Conservation (phyloP, 306 rosid species). For the Fragaria vesca region DNA sequence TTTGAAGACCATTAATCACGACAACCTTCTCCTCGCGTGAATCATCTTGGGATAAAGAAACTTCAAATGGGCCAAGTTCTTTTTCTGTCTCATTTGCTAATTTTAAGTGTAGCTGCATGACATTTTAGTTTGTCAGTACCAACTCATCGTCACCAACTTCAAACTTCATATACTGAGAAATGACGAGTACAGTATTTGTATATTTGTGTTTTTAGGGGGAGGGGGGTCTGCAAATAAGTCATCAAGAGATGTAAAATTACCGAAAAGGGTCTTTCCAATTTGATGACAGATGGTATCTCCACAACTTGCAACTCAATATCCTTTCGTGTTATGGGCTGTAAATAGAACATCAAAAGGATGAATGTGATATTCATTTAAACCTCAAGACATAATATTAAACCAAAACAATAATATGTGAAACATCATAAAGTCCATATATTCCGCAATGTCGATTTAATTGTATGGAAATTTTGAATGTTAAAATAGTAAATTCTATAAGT, state of each 20-base stretch:
- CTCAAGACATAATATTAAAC: background rate
- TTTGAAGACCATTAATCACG: conserved; percentile 55
- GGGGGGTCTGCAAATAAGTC: background rate
- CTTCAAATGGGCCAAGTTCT: conserved; percentile 87
- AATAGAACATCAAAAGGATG: conserved; percentile 29
- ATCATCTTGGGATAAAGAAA: conserved; percentile 56
- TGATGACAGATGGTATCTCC: conserved; percentile 67
- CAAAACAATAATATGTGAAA: background rate
- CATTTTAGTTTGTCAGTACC: conserved; percentile 36
- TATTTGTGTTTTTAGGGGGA: too few relatives aligned
- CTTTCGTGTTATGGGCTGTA: conserved; percentile 80
- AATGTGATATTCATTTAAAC: conserved; percentile 22
- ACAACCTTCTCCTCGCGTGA: conserved; percentile 55
- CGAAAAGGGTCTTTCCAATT: conserved; percentile 77
- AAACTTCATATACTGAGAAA: conserved; percentile 20
- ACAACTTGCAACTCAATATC: conserved; percentile 78
- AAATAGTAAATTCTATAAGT: background rate
- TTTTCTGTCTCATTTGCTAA: conserved; percentile 70
- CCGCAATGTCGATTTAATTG: background rate
- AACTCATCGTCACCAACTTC: background rate
- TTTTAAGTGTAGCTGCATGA: conserved; percentile 67
- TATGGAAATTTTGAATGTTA: background rate
- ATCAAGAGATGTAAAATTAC: conserved; percentile 41
- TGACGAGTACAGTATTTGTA: too few relatives aligned
- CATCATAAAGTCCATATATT: background rate